Evolutionary conservation across 352 stramenopile species (phyloP).

Genomic region (Globisporangium emineosum): DNA sequence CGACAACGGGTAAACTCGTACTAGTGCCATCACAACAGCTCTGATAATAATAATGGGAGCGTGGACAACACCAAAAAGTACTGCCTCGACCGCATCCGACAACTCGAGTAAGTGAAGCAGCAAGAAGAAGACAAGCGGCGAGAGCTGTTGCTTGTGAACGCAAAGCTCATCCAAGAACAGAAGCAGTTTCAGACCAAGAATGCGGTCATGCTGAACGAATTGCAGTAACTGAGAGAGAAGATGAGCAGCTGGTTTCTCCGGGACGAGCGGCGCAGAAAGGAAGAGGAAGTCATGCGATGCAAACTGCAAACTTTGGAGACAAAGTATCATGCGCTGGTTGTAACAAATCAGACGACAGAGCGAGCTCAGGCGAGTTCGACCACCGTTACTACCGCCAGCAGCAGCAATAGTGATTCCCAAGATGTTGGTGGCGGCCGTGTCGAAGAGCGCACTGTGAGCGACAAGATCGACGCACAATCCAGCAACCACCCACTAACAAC

Average conservation of each 20-base stretch:
- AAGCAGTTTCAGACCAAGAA: slow-evolving; percentile 51
- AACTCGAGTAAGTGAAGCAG: slow-evolving; percentile 42
- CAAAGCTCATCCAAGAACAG: slow-evolving; percentile 64
- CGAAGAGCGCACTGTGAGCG: not conserved
- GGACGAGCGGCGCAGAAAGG: slow-evolving; percentile 45
- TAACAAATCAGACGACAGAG: not conserved
- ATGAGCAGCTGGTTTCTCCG: slow-evolving; percentile 47
- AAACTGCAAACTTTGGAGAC: slow-evolving; percentile 20
- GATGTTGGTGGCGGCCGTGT: not conserved
- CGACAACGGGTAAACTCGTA: slow-evolving; percentile 22
- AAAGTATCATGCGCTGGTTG: slow-evolving; percentile 11
- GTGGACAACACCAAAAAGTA: slow-evolving; percentile 25
- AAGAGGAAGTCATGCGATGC: slow-evolving; percentile 21
- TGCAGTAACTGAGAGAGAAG: slow-evolving; percentile 47
- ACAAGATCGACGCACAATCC: not conserved
- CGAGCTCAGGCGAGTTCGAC: not conserved
- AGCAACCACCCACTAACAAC: not conserved
- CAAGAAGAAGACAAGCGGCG: slow-evolving; percentile 49
- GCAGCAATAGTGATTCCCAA: not conserved
- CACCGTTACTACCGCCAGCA: not conserved
- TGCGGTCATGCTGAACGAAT: slow-evolving; percentile 18
- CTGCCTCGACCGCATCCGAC: slow-evolving; percentile 46
- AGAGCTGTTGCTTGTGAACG: slow-evolving; percentile 63
- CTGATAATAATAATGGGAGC: not conserved
- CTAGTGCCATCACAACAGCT: slow-evolving; percentile 11